Evolutionary conservation across 1,284 basidiomycete genomes (phyloP).

Genomic region (Tilletia indica): DNA sequence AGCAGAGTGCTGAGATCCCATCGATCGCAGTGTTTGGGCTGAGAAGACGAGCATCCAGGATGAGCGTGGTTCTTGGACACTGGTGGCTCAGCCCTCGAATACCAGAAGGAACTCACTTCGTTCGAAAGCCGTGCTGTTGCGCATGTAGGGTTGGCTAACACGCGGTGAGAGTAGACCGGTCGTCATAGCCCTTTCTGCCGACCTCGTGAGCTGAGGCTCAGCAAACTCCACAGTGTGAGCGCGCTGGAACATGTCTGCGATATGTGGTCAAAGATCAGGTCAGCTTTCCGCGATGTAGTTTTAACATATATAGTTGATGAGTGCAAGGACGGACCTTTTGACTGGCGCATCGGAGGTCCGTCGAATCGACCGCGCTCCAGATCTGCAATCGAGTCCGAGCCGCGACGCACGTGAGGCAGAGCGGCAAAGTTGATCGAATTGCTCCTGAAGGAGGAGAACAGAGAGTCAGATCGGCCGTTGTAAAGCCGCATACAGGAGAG

Average conservation of each 20-base stretch:
- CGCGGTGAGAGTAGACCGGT: constrained; percentile 19
- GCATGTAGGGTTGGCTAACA: constrained; percentile 4
- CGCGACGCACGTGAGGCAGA: constrained; percentile 1
- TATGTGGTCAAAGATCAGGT: no score
- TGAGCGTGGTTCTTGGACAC: neutral
- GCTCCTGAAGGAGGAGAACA: neutral
- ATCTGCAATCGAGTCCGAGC: constrained; percentile 12
- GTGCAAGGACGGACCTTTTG: no score
- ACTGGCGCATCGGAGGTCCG: no score
- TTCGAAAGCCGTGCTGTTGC: constrained; percentile 17
- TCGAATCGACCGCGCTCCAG: neutral
- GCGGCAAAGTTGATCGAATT: constrained; percentile 15
- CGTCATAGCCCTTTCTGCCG: neutral
- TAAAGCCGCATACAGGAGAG: no score
- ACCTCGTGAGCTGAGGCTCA: constrained; percentile 47
- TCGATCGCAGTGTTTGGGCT: constrained; percentile 3
- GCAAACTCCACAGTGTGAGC: constrained; percentile 65
- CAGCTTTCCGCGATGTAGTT: no score
- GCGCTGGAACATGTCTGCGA: constrained; percentile 59
- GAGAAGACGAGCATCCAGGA: neutral
- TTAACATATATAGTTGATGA: no score
- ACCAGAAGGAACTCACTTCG: neutral
- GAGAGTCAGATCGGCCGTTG: no score
- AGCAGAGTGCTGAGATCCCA: neutral
- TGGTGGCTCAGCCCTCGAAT: no score